Conservation (phyloP, 1,284 basidiomycete species). For the Heimioporus retisporus region DNA sequence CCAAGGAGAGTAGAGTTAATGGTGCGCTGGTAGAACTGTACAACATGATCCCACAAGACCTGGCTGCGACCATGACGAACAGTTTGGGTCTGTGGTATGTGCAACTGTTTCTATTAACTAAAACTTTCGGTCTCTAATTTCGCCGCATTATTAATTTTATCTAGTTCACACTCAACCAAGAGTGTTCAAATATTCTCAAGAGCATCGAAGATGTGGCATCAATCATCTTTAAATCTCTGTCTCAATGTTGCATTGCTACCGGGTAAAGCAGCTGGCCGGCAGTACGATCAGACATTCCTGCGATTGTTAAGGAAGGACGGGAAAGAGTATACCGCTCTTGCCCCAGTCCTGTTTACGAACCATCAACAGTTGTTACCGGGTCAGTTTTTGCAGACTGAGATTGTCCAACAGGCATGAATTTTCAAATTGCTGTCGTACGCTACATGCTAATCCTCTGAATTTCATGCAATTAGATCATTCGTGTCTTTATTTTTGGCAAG, state of each 20-base stretch:
- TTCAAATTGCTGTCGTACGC: neutral
- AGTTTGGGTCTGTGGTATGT: neutral
- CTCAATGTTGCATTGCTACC: neutral
- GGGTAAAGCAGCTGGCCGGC: neutral
- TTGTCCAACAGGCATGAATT: too few species aligned
- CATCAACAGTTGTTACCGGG: neutral
- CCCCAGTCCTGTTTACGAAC: neutral
- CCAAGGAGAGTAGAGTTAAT: neutral
- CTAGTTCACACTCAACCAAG: neutral
- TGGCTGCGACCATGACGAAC: neutral
- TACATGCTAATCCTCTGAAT: neutral
- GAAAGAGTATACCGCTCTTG: neutral
- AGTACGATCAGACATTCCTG: neutral
- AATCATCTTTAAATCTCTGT: neutral
- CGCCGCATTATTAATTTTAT: too few species aligned
- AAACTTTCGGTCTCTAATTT: too few species aligned
- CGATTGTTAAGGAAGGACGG: neutral
- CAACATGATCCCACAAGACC: neutral
- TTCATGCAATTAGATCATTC: neutral
- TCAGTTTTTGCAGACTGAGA: neutral
- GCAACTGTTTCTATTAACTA: too few species aligned
- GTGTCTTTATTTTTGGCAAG: neutral
- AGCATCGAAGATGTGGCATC: neutral
- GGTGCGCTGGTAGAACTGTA: neutral
- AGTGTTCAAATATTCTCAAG: neutral